Conservation (phyloP, 148 eudicot genomes). For the Silene conica region DNA sequence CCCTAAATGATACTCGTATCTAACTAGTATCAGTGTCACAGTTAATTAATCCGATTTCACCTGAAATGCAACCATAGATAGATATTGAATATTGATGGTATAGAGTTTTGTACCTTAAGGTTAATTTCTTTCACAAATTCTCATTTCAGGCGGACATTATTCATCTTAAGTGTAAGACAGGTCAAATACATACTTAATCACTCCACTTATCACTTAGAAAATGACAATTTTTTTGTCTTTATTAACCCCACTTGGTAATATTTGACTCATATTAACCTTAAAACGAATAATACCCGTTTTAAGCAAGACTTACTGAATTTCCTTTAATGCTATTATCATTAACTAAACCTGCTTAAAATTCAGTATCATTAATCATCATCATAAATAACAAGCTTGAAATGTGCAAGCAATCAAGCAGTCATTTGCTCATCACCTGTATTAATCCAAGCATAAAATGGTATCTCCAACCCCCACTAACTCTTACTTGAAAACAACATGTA, state of each 20-base stretch:
- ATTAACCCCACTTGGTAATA: too few relatives aligned
- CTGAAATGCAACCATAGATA: background rate
- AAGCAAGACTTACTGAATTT: too few relatives aligned
- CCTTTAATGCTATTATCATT: background rate
- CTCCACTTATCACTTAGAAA: too few relatives aligned
- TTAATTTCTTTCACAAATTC: too few relatives aligned
- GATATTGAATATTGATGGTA: background rate
- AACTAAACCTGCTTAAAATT: background rate
- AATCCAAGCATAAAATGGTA: background rate
- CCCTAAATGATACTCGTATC: too few relatives aligned
- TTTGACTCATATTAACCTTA: too few relatives aligned
- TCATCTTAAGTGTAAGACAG: too few relatives aligned
- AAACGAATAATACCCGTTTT: too few relatives aligned
- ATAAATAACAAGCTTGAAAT: slow-evolving; percentile 2
- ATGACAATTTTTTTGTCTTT: too few relatives aligned
- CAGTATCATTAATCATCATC: background rate
- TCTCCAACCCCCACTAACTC: background rate
- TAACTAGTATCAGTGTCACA: background rate
- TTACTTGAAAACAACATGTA: background rate
- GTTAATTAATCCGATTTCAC: background rate
- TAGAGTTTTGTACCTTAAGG: background rate
- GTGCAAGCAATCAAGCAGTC: background rate
- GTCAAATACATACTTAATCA: too few relatives aligned
- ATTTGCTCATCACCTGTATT: background rate
- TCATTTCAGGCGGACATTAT: too few relatives aligned